These are phyloP conservation scores for Trypanosomatidae sp. DNA, from an alignment of 208 protist genomes.

Conservation along the genomic window DNA sequence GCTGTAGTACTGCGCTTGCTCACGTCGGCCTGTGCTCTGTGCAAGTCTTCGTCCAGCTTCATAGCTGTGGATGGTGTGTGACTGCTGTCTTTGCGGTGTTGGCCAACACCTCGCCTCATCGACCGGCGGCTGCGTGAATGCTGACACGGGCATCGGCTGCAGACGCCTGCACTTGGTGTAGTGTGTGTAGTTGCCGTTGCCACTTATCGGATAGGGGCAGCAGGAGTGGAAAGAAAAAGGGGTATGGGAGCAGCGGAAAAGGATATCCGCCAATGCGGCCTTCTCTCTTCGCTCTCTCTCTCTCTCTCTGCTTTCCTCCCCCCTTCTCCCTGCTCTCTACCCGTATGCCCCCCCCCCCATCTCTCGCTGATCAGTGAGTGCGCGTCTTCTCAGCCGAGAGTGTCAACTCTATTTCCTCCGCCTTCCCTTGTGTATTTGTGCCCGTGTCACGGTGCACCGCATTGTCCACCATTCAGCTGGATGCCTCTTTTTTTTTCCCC, in stretches of 20 bases:
- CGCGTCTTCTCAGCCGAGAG: no score
- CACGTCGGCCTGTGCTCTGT: neutral
- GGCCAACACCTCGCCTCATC: neutral
- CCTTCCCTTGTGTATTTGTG: no score
- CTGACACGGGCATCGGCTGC: neutral
- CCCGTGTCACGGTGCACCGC: neutral
- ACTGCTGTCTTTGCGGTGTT: neutral
- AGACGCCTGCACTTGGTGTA: neutral
- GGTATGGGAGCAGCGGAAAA: neutral
- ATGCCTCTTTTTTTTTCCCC: neutral
- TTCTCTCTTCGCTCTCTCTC: neutral
- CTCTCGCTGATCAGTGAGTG: no score
- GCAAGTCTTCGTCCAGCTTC: neutral
- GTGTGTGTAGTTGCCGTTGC: no score
- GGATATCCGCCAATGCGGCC: neutral
- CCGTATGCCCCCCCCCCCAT: neutral
- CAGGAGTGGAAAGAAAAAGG: neutral
- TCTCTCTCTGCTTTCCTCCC: neutral
- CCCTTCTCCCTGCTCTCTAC: neutral
- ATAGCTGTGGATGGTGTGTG: neutral
- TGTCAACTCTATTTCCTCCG: no score
- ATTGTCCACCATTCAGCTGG: neutral
- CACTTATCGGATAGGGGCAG: neutral
- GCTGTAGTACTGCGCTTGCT: neutral
- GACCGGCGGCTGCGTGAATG: neutral